Base-by-base conservation (phyloP, 2,329 filamentous ascomycete species). In the Lanzia echinophila region DNA sequence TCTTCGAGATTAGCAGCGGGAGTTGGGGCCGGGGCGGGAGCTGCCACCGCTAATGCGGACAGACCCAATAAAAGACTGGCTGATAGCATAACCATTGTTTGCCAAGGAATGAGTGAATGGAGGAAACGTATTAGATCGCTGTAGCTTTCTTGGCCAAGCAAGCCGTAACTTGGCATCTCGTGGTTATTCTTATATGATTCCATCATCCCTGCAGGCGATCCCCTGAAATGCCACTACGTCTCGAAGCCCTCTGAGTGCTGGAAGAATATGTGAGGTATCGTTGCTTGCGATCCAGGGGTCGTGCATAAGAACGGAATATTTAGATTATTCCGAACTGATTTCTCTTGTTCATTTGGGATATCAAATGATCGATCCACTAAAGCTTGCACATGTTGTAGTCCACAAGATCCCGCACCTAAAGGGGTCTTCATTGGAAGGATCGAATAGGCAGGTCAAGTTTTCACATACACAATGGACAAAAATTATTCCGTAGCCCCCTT, bases 1-100 rank as follows among this genome's bases (percentile, higher is more conserved):
- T 64, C 60, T 12, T 19, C 31, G 20, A 56, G 38, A 41, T 47
- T 15, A 44, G 34, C 24, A 52, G 47, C 34, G 19, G 47, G n/a
- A 3, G 39, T 49, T 42, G 46, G 45, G 17, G 15, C 36, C 24
- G 45, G 45, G n/a, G 28, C 44, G 32, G 51, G 51, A 28, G 39
- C 34, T 42, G 44, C 51, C 28, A 22, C 36, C 15, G 22, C 45
- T n/a, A 53, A 42, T 33, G 51, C 45, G 42, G 50, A 52, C 3
- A 47, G 13, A 38, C 50, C 50, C 24, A 52, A 17, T 13, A 52
- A 33, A 28, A 47, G n/a, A 38, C 12, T 22, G 12, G 24, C 6
- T 20, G 50, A 52, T 36, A 33, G 24, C 8, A 47, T 32, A 38
- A 20, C 50, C 50, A 52, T 52, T 47, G 28, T 39, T n/a, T 22